Conservation (phyloP, 805 yeast genomes). For the Barnettozyma salicaria region DNA sequence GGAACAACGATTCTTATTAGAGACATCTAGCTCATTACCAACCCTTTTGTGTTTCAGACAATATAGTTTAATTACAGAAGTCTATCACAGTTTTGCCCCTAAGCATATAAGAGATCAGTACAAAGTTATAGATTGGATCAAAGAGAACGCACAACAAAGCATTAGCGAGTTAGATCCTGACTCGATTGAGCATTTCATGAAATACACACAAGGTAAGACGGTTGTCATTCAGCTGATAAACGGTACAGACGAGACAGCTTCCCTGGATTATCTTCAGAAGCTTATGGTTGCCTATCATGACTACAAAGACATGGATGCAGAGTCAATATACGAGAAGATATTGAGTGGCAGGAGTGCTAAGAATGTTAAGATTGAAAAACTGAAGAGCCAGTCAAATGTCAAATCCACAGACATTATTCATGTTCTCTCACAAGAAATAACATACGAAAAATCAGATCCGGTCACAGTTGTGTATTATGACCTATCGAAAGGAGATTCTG, state of each 20-base stretch:
- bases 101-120: slow-evolving; percentile 52
- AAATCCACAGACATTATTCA: slow-evolving; percentile 32
- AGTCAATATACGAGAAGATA: slow-evolving; percentile 22
- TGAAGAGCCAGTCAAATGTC: slow-evolving; percentile 38
- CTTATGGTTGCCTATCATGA: slow-evolving; percentile 17
- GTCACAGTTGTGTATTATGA: slow-evolving; percentile 48
- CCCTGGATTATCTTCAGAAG: slow-evolving; percentile 18
- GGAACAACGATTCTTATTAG: slow-evolving; percentile 42
- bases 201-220: not conserved
- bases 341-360: slow-evolving; percentile 40
- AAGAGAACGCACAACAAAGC: slow-evolving; percentile 40
- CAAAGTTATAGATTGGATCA: slow-evolving; percentile 45
- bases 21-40: slow-evolving; percentile 54
- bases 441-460: slow-evolving; percentile 38
- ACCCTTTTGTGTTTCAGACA: slow-evolving; percentile 57
- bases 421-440: slow-evolving; percentile 44
- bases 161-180: slow-evolving; percentile 41
- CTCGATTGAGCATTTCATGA: not conserved
- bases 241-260: slow-evolving; percentile 19
- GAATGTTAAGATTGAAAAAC: slow-evolving; percentile 33
- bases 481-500: slow-evolving; percentile 20
- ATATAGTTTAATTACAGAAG: slow-evolving; percentile 42
- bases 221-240: slow-evolving; percentile 18
- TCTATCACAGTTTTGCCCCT: slow-evolving; percentile 57
- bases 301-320: slow-evolving; percentile 46